Base-by-base conservation (phyloP, 1,139 yeast genomes). In the Kodamaea arcana region DNA sequence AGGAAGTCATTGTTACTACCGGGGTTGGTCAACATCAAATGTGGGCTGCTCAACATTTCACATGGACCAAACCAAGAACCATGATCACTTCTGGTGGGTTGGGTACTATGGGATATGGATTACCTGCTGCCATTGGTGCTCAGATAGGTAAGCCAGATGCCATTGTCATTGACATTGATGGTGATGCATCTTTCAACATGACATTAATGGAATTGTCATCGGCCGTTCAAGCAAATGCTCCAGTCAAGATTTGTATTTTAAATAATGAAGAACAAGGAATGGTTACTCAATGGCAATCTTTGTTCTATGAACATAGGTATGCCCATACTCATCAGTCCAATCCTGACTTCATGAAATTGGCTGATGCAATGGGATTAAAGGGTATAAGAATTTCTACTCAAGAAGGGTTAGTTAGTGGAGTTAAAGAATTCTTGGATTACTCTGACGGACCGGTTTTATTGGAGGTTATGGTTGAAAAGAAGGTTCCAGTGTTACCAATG, bases 21-120 rank as follows among this genome's bases (percentile, higher is more conserved):
- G 98, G 98, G 72, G 97, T 92, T 39, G 98, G 98, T 42, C 98
- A 92, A 72, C 98, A 92, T 74, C 98, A 92, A 71, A 92, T 92
- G 98, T 92, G 98, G 97, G 94, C 97, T 29, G 98, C 98, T 29
- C 98, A 92, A 68, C 90, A 88, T 62, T 88, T 83, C 78, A 79
- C 88, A 37, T 90, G 96, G 94, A 83, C 80, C 42, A 68, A 77
- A 46, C 97, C 97, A 50, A 78, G 97, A 63, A 75, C 94, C 37
- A 83, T 92, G 73, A 84, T 92, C 59, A 88, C 97, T 16, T 87
- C 97, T 36, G 98, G 98, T 67, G 98, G 98, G 52, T 76, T 92
- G 55, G 98, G 98, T 52, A 92, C 98, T 42, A 92, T 92, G 98
- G 98, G 98, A 42, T 92, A 67, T 65, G 98, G 98, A 46, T 71